Evolutionary conservation across 1,139 yeast species (phyloP).

Genomic region (Yamadazyma diospyri): DNA sequence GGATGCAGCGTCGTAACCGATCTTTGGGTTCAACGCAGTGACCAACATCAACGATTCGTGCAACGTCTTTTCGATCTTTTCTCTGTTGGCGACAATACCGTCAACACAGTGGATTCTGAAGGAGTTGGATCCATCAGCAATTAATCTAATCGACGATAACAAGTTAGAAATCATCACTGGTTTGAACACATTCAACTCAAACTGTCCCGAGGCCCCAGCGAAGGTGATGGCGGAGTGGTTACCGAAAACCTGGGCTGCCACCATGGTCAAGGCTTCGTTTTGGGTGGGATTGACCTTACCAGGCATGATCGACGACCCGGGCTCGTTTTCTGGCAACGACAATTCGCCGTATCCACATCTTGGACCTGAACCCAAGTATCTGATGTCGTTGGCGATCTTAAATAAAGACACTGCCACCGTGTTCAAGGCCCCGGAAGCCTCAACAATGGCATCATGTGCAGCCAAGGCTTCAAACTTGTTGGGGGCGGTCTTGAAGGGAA

Average conservation of each 20-base stretch:
- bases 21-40: slow-evolving; percentile 97
- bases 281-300: slow-evolving; percentile 99
- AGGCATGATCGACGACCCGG: slow-evolving; percentile 99
- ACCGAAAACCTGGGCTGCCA: slow-evolving; percentile 95
- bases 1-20: slow-evolving; percentile 95
- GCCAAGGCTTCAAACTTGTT: slow-evolving; percentile 98
- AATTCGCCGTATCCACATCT: slow-evolving; percentile 99
- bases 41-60: slow-evolving; percentile 97
- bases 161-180: slow-evolving; percentile 92
- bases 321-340: slow-evolving; percentile 94
- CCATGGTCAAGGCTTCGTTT: slow-evolving; percentile 98
- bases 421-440: slow-evolving; percentile 95
- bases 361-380: slow-evolving; percentile 98
- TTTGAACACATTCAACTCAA: slow-evolving; percentile 96
- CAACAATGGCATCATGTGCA: slow-evolving; percentile 97
- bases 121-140: slow-evolving; percentile 86
- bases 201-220: slow-evolving; percentile 98
- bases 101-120: slow-evolving; percentile 94
- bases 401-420: slow-evolving; percentile 88
- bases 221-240: slow-evolving; percentile 93
- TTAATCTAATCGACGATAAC: slow-evolving; percentile 78
- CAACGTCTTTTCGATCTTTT: slow-evolving; percentile 79
- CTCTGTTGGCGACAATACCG: slow-evolving; percentile 86
- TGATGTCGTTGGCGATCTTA: slow-evolving; percentile 96
- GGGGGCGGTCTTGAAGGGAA: slow-evolving; percentile 90